Conservation (phyloP, 257 asterid genomes). For the Parsonsia alboflavescens region DNA sequence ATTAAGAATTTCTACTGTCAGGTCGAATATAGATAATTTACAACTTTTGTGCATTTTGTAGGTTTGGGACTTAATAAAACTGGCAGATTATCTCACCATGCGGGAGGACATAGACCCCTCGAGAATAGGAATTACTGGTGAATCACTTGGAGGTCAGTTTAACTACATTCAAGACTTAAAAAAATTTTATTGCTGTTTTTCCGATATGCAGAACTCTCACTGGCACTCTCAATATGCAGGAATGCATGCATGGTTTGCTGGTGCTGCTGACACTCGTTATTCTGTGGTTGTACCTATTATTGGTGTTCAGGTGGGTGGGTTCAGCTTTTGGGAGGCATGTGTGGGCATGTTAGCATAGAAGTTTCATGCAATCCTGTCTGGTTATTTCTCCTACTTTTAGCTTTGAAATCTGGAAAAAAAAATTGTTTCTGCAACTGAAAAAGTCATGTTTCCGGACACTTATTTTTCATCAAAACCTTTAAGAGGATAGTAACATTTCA, state of each 20-base stretch:
- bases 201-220: slow-evolving; percentile 12
- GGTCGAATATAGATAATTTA: slow-evolving; percentile 2
- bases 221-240: slow-evolving; percentile 43
- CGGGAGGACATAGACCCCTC: slow-evolving; percentile 77
- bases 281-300: slow-evolving; percentile 82
- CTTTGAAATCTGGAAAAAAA: neutral
- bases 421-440: neutral
- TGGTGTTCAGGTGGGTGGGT: slow-evolving; percentile 72
- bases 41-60: slow-evolving; percentile 18
- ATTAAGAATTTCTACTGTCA: slow-evolving; percentile 2
- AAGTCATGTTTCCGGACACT: neutral
- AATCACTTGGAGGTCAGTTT: slow-evolving; percentile 94
- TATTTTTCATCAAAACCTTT: neutral
- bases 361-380: neutral
- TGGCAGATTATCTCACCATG: slow-evolving; percentile 69
- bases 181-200: slow-evolving; percentile 6
- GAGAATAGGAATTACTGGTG: slow-evolving; percentile 87
- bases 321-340: neutral
- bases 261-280: slow-evolving; percentile 76
- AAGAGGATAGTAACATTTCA: neutral
- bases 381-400: neutral
- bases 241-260: slow-evolving; percentile 98
- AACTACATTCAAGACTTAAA: slow-evolving; percentile 10
- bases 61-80: slow-evolving; percentile 87
- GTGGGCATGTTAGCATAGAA: neutral